Evolutionary conservation across 352 stramenopile genomes (phyloP), one percentile per base, ranked within the genome.

Genomic region (Pythium apleroticum): DNA sequence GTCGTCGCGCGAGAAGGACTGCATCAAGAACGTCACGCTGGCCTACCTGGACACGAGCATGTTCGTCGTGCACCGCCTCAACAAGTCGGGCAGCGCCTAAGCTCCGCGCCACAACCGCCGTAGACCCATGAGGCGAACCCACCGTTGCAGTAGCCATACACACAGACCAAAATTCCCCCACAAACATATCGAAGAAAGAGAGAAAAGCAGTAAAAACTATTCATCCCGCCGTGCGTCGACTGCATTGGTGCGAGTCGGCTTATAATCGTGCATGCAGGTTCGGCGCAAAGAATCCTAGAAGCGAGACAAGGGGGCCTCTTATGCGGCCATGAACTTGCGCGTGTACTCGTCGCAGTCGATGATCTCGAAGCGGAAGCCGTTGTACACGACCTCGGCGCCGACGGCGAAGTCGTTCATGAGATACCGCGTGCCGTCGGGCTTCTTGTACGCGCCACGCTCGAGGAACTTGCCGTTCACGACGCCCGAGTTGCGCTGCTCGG

Each of bases 1-100:
- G 43, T 88, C 82, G 57, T 91, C 75, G 65, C 87, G 81, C 64
- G 87, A 96, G 62, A 73, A 73, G 52, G 79, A 90, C 53, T 96
- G 89, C 73, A 91, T 96, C 68, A 90, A 91, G 81, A 95, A 95
- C 78, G 81, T 91, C 65, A 91, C 88, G 63, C 73, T 84, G 37
- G 78, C 87, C 30, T 96, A 96, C 77, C 72, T 96, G 39, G 87
- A 96, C 80, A 90, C 83, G 75, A 93, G 81, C 74, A 83, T 87
- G 68, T 95, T 95, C 60, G 79, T 93, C 57, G 75, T 90, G 60
- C 86, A 91, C 77, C 84, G 86, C 58, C 60, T 95, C 49, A 91
- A 89, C 74, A 93, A 93, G 71, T 86, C 81, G 55, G 65, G 60
- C 65, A 57, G 45, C 35, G 52, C 48, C 24, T 72, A 68, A 62